A percentile compares a stretch with the other conserved stretches of the same genome.
These are phyloP conservation scores for Thermomucor indicae-seudaticae DNA, from an alignment of 371 early-diverging fungal genomes.

Conservation along the genomic window DNA sequence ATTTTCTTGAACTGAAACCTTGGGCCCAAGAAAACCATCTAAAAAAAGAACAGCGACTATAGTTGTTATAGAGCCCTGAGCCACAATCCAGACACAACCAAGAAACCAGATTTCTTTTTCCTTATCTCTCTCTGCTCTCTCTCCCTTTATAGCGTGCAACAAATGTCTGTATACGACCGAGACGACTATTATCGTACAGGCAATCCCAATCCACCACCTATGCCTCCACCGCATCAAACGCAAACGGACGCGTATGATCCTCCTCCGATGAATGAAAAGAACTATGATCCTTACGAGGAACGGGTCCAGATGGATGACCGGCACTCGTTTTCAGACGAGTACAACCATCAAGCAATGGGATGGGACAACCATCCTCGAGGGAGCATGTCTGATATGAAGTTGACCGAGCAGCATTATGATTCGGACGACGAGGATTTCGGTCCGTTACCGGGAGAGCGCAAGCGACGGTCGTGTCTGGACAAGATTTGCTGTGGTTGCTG, in stretches of 20 bases:
- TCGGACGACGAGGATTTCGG: conserved; percentile 12
- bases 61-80: too few relatives aligned
- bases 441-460: conserved; percentile 8
- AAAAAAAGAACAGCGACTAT: too few relatives aligned
- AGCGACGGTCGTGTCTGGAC: conserved; percentile 29
- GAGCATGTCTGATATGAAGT: conserved; percentile 20
- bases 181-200: conserved; percentile 1
- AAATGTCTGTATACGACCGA: conserved; percentile 1
- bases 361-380: conserved; percentile 11
- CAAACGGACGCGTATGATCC: background rate
- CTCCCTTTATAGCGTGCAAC: background rate
- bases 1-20: too few relatives aligned
- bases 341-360: conserved; percentile 5
- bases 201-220: too few relatives aligned
- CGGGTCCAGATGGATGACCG: background rate
- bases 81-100: too few relatives aligned
- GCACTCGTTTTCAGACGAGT: background rate
- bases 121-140: background rate
- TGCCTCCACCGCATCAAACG: background rate
- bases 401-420: conserved; percentile 14
- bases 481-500: conserved; percentile 44
- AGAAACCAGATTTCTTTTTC: conserved; percentile 1
- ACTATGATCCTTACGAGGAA: too few relatives aligned
- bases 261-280: background rate
- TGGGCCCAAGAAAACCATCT: too few relatives aligned